These are phyloP conservation scores for Wickerhamiella occidentalis DNA, from an alignment of 805 yeast species.

Conservation along the genomic window DNA sequence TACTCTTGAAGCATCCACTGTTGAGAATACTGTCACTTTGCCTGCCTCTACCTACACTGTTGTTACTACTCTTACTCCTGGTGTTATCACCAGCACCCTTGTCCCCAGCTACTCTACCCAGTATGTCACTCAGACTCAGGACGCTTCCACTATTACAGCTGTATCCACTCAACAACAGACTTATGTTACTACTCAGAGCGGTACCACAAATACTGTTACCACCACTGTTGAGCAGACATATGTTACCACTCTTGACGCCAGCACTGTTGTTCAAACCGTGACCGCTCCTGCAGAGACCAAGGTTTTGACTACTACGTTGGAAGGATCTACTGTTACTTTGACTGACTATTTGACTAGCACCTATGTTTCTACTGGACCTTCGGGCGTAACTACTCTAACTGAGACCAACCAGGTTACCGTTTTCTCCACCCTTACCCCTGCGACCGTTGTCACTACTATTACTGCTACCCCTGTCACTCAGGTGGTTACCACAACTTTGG, in stretches of 20 bases:
- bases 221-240: not conserved
- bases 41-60: constrained; percentile 7
- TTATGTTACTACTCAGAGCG: constrained; percentile 3
- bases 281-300: constrained; percentile 4
- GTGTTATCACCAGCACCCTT: not conserved
- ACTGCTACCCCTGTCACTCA: not conserved
- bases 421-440: not conserved
- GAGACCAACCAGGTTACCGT: constrained; percentile 1
- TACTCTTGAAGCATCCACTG: not conserved
- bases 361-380: not conserved
- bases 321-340: not conserved
- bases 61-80: constrained; percentile 4
- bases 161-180: not conserved
- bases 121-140: not conserved
- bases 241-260: constrained; percentile 3
- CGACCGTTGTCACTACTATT: not conserved
- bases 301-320: not conserved
- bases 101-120: not conserved
- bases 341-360: not conserved
- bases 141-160: constrained; percentile 2
- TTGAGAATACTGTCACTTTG: not conserved
- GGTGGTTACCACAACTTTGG: constrained; percentile 1
- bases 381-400: not conserved
- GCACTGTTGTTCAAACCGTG: not conserved
- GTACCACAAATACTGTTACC: not conserved